Evolutionary conservation across 2,329 filamentous ascomycete genomes (phyloP), one percentile per base, ranked within the genome.

Genomic region (Alternaria dauci): DNA sequence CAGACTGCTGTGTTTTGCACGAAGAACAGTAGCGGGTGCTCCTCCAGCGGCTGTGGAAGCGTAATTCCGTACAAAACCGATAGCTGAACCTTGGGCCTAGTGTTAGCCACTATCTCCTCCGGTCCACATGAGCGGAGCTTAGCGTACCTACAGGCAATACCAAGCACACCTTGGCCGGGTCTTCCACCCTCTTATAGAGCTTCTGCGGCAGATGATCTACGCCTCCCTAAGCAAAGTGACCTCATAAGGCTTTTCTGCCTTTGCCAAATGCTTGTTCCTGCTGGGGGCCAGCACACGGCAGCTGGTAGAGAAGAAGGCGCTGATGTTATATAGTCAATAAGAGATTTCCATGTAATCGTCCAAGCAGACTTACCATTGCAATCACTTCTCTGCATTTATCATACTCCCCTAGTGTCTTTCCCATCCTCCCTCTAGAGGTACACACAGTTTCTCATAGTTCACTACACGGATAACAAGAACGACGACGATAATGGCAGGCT

Each of bases 401-500:
- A 23, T 16, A 48, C 28, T 18, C 6, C 23, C n/a, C 3, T 20
- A 39, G 3, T 20, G n/a, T 20, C 18, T 42, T 2, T 8, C 7
- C 8, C 28, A 2, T 32, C 20, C 20, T 8, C 12, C 3, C 18
- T 11, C 20, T 14, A 8, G 8, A 44, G 25, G 26, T 20, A 41
- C 39, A 14, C 18, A 12, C 25, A 44, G 8, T 16, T 30, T 3
- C 23, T 11, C 36, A 25, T 8, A 51, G 12, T 36, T 16, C 30
- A 41, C 32, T 23, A 25, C 11, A 51, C 39, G 16, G 14, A 18
- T 14, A 48, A 52, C 46, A 28, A 23, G n/a, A n/a, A 68, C 30
- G 6, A 36, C 28, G 28, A 55, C 75, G 25, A 68, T 20, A 53
- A 76, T 76, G 75, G 69, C 71, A 67, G 75, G 74, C 62, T 80